A percentile compares a stretch with the other conserved stretches of the same genome.
Evolutionary conservation across 192 early-diverging fungal species (phyloP).

Genomic region (Helicostylum pulchrum): DNA sequence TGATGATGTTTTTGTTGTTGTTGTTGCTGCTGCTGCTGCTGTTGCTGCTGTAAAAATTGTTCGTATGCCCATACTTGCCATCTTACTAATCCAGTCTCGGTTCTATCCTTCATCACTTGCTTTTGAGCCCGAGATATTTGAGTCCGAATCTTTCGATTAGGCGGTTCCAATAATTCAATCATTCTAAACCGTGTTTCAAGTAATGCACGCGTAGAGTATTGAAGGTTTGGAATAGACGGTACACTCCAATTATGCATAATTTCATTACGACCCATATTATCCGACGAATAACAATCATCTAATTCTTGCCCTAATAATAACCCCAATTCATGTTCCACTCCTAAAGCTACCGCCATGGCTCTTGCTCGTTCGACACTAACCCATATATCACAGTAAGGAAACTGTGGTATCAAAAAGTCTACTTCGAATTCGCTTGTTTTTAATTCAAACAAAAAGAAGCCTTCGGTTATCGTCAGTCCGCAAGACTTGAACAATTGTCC

Average conservation of each 20-base stretch:
- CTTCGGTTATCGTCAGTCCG: slow-evolving; percentile 32
- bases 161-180: neutral
- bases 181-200: slow-evolving; percentile 21
- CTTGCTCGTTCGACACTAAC: slow-evolving; percentile 23
- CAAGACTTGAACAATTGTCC: slow-evolving; percentile 32
- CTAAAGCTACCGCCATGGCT: slow-evolving; percentile 21
- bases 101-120: slow-evolving; percentile 30
- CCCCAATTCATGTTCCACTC: slow-evolving; percentile 17
- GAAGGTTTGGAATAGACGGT: slow-evolving; percentile 20
- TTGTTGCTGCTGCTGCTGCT: neutral
- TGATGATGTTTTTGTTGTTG: neutral
- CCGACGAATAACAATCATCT: slow-evolving; percentile 22
- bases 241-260: slow-evolving; percentile 35
- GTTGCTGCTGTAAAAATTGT: slow-evolving; percentile 12
- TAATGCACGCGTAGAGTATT: slow-evolving; percentile 30
- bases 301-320: neutral
- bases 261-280: slow-evolving; percentile 18
- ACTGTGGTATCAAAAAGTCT: slow-evolving; percentile 26
- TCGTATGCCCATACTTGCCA: slow-evolving; percentile 36
- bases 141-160: slow-evolving; percentile 25
- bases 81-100: slow-evolving; percentile 25
- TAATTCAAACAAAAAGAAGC: slow-evolving; percentile 27
- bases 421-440: slow-evolving; percentile 20
- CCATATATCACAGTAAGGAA: slow-evolving; percentile 36
- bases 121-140: slow-evolving; percentile 16